Percentiles rank a stretch among this genome's conserved stretches.
These are phyloP conservation scores for Solanum neorickii DNA, from an alignment of 257 asterid species.

Conservation along the genomic window DNA sequence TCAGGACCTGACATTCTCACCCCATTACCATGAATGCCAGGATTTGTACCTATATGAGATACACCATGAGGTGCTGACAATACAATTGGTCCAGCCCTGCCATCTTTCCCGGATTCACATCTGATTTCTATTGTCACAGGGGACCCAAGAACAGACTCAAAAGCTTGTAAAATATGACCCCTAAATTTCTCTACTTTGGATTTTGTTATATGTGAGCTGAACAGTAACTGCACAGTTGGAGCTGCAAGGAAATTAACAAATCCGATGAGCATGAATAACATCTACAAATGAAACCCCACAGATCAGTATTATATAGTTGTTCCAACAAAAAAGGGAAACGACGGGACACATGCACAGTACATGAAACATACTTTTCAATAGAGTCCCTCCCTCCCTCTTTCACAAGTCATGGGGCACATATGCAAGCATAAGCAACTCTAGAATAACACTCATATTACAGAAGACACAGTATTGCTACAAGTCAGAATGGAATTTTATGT, in stretches of 20 bases:
- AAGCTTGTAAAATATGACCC: conserved; percentile 68
- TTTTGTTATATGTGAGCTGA: conserved; percentile 58
- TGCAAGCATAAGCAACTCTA: neutral
- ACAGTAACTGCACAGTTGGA: conserved; percentile 69
- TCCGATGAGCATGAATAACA: neutral
- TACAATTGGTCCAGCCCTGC: conserved; percentile 19
- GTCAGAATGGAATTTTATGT: neutral
- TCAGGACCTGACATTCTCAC: conserved; percentile 7
- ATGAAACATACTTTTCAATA: neutral
- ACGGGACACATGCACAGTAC: neutral
- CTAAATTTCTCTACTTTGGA: conserved; percentile 72
- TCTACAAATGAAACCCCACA: neutral
- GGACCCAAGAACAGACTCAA: conserved; percentile 72
- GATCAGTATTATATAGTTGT: neutral
- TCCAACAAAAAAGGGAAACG: neutral
- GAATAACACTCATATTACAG: neutral
- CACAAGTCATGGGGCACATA: neutral
- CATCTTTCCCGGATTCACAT: conserved; percentile 44
- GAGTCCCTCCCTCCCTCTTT: neutral
- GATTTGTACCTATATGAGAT: conserved; percentile 7
- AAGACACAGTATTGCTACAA: neutral
- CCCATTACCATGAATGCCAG: neutral
- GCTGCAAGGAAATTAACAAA: conserved; percentile 37
- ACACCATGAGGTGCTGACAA: conserved; percentile 35
- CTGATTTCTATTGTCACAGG: conserved; percentile 77